Evolutionary conservation across 2,329 filamentous ascomycete species (phyloP), one percentile per base, ranked within the genome.

Genomic region (Nigrospora sphaerica): DNA sequence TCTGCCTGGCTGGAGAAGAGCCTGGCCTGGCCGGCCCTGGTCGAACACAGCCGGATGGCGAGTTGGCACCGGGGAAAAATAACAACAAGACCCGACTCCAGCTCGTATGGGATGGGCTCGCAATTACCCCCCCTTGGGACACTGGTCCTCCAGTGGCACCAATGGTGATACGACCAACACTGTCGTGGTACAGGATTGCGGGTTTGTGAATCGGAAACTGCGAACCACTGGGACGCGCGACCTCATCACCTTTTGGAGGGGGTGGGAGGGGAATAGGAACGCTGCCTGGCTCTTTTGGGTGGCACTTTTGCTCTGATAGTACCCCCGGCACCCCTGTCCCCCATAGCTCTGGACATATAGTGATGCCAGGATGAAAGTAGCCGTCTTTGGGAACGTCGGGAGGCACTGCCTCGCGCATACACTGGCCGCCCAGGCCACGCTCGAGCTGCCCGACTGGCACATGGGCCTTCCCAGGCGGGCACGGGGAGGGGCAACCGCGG

Each of bases 101-200:
- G 23, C 10, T 7, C 23, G 23, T 28, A 28, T 28, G 23, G 23
- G 23, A 28, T 10, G 7, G 23, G 23, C 7, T 28, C 23, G 23
- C 23, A 28, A 28, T 36, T 23, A 17, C n/a, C 18, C 45, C 57
- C 59, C 57, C 61, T 64, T 60, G 50, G 62, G 56, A 59, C 56
- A 55, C 49, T 51, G 47, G 23, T 28, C 23, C 54, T 54, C 51
- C 54, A 57, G 50, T 57, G 53, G 52, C 55, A 67, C 62, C 49
- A 52, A 51, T 48, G 54, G 70, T 72, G 57, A 65, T 65, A 73
- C 70, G 68, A 69, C 68, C 66, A 71, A 61, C 64, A 58, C 62
- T 61, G 58, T 58, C 54, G 72, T 75, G 52, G 60, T 59, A 75
- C 72, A 67, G 59, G 53, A 52, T 56, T 55, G 62, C 60, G 62